Evolutionary conservation across 2,329 filamentous ascomycete genomes (phyloP), one percentile per base, ranked within the genome.

Genomic region (Trichoderma koningii): DNA sequence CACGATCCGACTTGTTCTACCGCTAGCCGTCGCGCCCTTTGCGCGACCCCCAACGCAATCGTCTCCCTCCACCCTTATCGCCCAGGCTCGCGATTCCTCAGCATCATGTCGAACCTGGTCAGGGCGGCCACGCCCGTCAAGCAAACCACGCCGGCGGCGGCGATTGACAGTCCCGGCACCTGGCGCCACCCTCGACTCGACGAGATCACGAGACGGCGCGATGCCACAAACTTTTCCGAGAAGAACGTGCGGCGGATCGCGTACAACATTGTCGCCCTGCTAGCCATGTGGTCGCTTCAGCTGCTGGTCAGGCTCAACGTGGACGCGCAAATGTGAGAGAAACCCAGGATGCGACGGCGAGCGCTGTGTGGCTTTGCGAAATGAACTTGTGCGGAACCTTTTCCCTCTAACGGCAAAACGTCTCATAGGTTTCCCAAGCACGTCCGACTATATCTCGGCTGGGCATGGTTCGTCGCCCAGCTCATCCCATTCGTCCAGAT

Each of bases 171-270:
- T 71, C 85, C 91, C 7, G 93, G 94, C 63, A 92, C 89, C 74
- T 99, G 95, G 94, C 87, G 88, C 73, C 95, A 99, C 76, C 95
- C 95, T 41, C 88, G 89, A 68, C 84, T 97, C 69, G 85, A 92
- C 72, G 94, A 98, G 78, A 96, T 99, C 74, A 87, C 90, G 17
- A 85, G 85, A 68, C 88, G 95, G 59, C 91, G 93, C 74, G 89
- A 91, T 75, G 89, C 88, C 21, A 87, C 88, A 15, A 90, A 84
- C 55, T 97, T 98, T 75, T 87, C 88, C 64, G 88, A 93, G 70
- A 86, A 85, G 74, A 94, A 97, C 69, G 78, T 95, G 55, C 85
- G 82, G 67, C 85, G 83, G 61, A 87, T 96, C 59, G 74, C 87
- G 34, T 87, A 88, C 77, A 97, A 96, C 75, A 75, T 83, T 1